Evolutionary conservation across 805 yeast genomes (phyloP).

Genomic region (Kodamaea restingae): DNA sequence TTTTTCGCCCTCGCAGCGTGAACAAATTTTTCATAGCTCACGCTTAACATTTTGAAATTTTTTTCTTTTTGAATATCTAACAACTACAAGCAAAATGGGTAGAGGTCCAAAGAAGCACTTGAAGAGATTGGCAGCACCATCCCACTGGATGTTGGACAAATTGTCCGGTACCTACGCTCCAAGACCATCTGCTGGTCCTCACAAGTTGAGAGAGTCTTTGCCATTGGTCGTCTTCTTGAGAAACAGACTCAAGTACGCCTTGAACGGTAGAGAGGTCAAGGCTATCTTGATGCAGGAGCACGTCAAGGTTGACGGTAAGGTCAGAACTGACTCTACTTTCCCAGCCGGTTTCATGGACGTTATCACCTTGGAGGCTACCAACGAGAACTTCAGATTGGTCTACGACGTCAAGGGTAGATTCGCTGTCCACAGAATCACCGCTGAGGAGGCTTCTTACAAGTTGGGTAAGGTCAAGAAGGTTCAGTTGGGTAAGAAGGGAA

Average conservation of each 20-base stretch:
- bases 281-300: constrained; percentile 32
- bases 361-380: constrained; percentile 29
- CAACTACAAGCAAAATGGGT: constrained; percentile 48
- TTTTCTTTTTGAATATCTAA: constrained; percentile 4
- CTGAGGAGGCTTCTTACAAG: constrained; percentile 26
- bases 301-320: constrained; percentile 34
- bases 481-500: constrained; percentile 23
- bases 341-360: constrained; percentile 34
- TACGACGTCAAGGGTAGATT: constrained; percentile 28
- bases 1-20: not conserved
- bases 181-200: constrained; percentile 34
- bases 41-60: not conserved
- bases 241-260: constrained; percentile 33
- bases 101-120: constrained; percentile 59
- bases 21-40: not conserved
- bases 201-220: constrained; percentile 33
- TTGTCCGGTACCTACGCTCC: constrained; percentile 35
- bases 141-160: constrained; percentile 38
- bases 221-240: constrained; percentile 32
- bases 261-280: constrained; percentile 34
- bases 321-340: constrained; percentile 31
- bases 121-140: constrained; percentile 36
- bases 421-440: constrained; percentile 27
- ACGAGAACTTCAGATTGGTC: constrained; percentile 28
- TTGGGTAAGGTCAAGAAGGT: constrained; percentile 26